Evolutionary conservation across 1,284 basidiomycete species (phyloP).

Genomic region (Austropuccinia psidii): DNA sequence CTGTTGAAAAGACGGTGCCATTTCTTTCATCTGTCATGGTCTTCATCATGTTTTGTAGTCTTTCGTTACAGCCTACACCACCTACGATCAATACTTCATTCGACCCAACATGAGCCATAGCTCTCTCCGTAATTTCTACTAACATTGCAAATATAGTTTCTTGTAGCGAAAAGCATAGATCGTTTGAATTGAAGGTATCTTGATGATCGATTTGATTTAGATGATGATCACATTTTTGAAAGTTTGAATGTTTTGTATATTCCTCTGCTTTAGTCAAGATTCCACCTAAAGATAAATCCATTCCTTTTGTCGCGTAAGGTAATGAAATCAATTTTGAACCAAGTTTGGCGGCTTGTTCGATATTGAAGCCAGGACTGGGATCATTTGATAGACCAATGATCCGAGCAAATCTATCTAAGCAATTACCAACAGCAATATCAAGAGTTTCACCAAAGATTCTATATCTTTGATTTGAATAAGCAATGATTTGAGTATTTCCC

Average conservation of each 20-base stretch:
- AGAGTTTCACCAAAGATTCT: constrained; percentile 98
- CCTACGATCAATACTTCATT: constrained; percentile 95
- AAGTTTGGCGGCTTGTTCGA: constrained; percentile 84
- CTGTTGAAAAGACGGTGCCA: constrained; percentile 87
- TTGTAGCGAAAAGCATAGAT: constrained; percentile 93
- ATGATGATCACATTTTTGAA: constrained; percentile 45
- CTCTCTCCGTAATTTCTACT: constrained; percentile 96
- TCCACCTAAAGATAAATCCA: constrained; percentile 94
- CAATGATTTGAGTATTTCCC: constrained; percentile 98
- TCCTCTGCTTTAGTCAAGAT: constrained; percentile 81
- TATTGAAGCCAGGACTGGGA: constrained; percentile 96
- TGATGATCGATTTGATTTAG: neutral
- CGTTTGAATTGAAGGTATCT: constrained; percentile 79
- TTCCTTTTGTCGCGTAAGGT: constrained; percentile 96
- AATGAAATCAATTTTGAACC: constrained; percentile 63
- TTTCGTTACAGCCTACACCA: constrained; percentile 95
- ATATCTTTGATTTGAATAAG: constrained; percentile 93
- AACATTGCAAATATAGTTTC: constrained; percentile 98
- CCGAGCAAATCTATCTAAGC: constrained; percentile 90
- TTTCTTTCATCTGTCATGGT: constrained; percentile 87
- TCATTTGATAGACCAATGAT: constrained; percentile 95
- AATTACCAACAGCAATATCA: constrained; percentile 98
- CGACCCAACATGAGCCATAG: constrained; percentile 97
- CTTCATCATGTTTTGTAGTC: constrained; percentile 97
- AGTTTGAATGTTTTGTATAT: constrained; percentile 55